phyloP scores from a whole-genome alignment of 345 rosid genomes.

The Combretum micranthum region DNA sequence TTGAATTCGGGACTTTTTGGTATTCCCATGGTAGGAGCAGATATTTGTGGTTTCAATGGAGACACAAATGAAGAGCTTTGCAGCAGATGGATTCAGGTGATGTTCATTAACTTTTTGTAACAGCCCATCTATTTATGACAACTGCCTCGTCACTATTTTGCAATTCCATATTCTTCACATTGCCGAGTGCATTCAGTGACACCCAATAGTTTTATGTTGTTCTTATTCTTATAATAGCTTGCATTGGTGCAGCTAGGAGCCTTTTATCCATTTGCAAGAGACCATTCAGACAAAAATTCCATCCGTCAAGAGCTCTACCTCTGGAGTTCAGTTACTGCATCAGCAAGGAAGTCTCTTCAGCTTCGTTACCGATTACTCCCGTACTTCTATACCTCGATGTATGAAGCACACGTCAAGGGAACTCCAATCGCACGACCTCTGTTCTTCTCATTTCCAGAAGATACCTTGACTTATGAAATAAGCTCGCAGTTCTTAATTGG shows the following conservation, averaged over 20 bases:
- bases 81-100: conserved; percentile 70
- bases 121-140: not conserved
- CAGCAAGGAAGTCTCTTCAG: conserved; percentile 60
- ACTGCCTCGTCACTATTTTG: no score
- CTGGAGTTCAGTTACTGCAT: conserved; percentile 66
- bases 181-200: no score
- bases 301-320: conserved; percentile 61
- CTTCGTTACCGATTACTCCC: conserved; percentile 68
- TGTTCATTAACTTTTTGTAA: not conserved
- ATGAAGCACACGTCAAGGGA: conserved; percentile 47
- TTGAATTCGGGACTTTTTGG: conserved; percentile 69
- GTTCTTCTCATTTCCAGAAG: conserved; percentile 65
- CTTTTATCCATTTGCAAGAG: conserved; percentile 79
- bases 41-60: conserved; percentile 57
- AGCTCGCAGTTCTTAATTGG: conserved; percentile 51
- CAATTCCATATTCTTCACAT: no score
- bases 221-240: not conserved
- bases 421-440: conserved; percentile 70
- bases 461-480: conserved; percentile 41
- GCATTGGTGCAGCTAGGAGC: conserved; percentile 54
- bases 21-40: conserved; percentile 83
- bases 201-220: no score
- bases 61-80: conserved; percentile 71
- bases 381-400: conserved; percentile 61
- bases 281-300: conserved; percentile 30